A percentile compares a stretch with the other conserved stretches of the same genome.
phyloP scores from a whole-genome alignment of 257 asterid genomes.

The Nicotiana paniculata region DNA sequence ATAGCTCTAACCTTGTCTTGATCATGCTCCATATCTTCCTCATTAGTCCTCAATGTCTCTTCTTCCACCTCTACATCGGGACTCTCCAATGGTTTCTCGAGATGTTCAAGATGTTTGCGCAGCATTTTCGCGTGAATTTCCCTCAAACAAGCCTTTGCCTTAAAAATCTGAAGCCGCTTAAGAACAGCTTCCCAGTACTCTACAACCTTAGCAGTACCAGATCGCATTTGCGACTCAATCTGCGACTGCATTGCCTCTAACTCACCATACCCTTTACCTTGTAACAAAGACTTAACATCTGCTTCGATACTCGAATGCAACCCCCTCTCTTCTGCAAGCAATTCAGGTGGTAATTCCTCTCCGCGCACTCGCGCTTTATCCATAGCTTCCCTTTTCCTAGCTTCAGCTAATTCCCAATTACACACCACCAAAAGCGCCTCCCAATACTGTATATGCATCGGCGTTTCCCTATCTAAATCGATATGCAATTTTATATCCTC shows the following conservation, averaged over 20 bases:
- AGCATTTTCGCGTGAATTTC: conserved; percentile 84
- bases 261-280: conserved; percentile 63
- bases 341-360: conserved; percentile 70
- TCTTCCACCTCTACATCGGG: conserved; percentile 36
- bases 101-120: conserved; percentile 61
- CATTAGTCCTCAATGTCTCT: conserved; percentile 28
- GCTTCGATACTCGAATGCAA: conserved; percentile 74
- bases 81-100: conserved; percentile 46
- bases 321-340: conserved; percentile 85
- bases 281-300: conserved; percentile 62
- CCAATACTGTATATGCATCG: conserved; percentile 76
- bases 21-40: conserved; percentile 21
- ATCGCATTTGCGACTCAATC: conserved; percentile 81
- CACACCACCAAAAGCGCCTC: conserved; percentile 87
- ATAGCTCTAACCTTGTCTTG: conserved; percentile 26
- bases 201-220: conserved; percentile 92
- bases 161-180: conserved; percentile 77
- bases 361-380: conserved; percentile 97
- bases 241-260: conserved; percentile 58
- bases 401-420: conserved; percentile 91
- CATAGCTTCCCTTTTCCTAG: conserved; percentile 70
- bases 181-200: conserved; percentile 96
- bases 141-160: conserved; percentile 91
- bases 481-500: conserved; percentile 92
- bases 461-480: conserved; percentile 82